Percentiles rank a stretch among this genome's conserved stretches.
Conservation (phyloP, 257 asterid species). For the Ocimum tenuiflorum region DNA sequence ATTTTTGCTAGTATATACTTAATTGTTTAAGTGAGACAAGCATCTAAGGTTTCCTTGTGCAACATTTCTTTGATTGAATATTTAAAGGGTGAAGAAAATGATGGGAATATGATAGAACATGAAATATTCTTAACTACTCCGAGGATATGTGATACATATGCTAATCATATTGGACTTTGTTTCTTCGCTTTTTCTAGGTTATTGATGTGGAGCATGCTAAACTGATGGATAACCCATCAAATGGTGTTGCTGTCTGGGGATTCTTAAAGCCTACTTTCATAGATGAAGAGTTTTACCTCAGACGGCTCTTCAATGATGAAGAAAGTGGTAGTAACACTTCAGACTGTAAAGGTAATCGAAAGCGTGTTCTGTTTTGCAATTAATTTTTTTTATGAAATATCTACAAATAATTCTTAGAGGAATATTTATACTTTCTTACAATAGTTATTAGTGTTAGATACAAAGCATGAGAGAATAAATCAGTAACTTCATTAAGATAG, state of each 20-base stretch:
- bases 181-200: conserved; percentile 37
- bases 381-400: too few relatives aligned
- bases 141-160: too few relatives aligned
- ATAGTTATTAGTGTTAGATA: too few relatives aligned
- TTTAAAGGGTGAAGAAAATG: not conserved
- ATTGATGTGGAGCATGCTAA: conserved; percentile 41
- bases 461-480: too few relatives aligned
- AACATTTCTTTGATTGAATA: not conserved
- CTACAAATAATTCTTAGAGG: too few relatives aligned
- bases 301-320: conserved; percentile 49
- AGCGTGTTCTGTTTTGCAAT: not conserved
- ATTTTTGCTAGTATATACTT: not conserved
- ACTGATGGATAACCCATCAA: conserved; percentile 59
- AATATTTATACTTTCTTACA: too few relatives aligned
- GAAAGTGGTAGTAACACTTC: conserved; percentile 38
- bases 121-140: not conserved
- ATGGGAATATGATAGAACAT: not conserved
- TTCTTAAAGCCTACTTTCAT: conserved; percentile 52
- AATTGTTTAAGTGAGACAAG: conserved; percentile 3
- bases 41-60: not conserved
- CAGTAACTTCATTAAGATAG: too few relatives aligned
- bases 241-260: conserved; percentile 70
- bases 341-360: conserved; percentile 38
- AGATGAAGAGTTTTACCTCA: conserved; percentile 58
- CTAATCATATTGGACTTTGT: conserved; percentile 3